These are phyloP conservation scores for Ophiognomonia clavigignenti-juglandacearum DNA, from an alignment of 2,329 filamentous ascomycete species.

Conservation along the genomic window DNA sequence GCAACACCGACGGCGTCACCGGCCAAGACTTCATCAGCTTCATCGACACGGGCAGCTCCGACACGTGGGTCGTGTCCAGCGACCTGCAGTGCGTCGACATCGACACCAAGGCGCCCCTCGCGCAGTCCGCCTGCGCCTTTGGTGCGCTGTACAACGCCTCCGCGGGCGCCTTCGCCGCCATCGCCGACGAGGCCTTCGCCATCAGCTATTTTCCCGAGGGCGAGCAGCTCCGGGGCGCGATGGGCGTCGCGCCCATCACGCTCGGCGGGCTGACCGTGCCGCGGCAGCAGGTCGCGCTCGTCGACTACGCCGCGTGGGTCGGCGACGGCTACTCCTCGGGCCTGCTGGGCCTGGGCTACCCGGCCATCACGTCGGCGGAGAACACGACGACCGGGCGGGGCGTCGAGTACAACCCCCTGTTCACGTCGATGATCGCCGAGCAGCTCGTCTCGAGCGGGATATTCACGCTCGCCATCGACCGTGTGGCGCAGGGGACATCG, in stretches of 20 bases:
- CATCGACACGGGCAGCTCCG: conserved; percentile 47
- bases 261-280: conserved; percentile 40
- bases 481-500: conserved; percentile 32
- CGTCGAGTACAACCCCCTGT: conserved; percentile 42
- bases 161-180: conserved; percentile 7
- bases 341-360: conserved; percentile 46
- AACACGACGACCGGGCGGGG: conserved; percentile 41
- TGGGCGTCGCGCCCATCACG: conserved; percentile 39
- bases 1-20: conserved; percentile 8
- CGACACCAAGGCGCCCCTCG: conserved; percentile 5
- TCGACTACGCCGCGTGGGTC: conserved; percentile 44
- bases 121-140: conserved; percentile 17
- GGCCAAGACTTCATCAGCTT: conserved; percentile 19
- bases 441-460: conserved; percentile 35
- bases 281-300: conserved; percentile 44
- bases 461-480: conserved; percentile 43
- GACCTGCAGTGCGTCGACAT: conserved; percentile 38
- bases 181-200: conserved; percentile 9
- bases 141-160: conserved; percentile 16
- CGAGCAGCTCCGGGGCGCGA: conserved; percentile 35
- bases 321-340: conserved; percentile 49
- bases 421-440: conserved; percentile 42
- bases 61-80: conserved; percentile 42
- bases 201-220: conserved; percentile 15
- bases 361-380: conserved; percentile 33